Base-by-base conservation (phyloP, 352 stramenopile species). In the Pythium aristosporum region DNA sequence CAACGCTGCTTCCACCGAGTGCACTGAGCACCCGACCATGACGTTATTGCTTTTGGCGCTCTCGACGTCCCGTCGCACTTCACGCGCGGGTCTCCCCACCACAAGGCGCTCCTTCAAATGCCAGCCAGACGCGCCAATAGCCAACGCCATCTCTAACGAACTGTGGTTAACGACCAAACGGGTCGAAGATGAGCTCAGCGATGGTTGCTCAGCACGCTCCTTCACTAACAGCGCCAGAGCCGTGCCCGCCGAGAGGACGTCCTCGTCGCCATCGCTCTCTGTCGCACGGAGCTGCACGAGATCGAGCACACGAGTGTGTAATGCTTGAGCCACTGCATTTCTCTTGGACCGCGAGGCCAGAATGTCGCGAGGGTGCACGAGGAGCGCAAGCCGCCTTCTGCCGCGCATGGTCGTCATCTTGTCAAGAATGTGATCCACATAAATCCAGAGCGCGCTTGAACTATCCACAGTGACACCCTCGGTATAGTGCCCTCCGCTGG, bases 21-120 rank as follows among this genome's bases (percentile, higher is more conserved):
- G 77, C 51, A 84, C 77, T 0, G 78, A 87, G 58, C 70, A 78
- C 9, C 75, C 75, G 18, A 75, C 49, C 4, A 73, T 37, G 21
- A 69, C 20, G 30, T 61, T n/a, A 2, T 42, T 32, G 16, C n/a
- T 11, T 15, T 34, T 44, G 21, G 57, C 58, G 3, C 32, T 12
- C 3, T 47, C 16, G 2, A 67, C 10, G 3, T 43, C 30, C 28
- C 21, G 32, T 2, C 28, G 6, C 28, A 65, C 5, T 3, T 54
- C 64, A 2, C 13, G 3, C 9, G 53, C 5, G 7, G n/a, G n/a
- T 16, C 18, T 37, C 25, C 20, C 30, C 28, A 56, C 30, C 13
- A 72, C 21, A 5, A 61, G 11, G 5, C 23, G 41, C 54, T 72
- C 65, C 36, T 72, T 72, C n/a, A 53, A 37, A 28, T 53, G 47